A percentile compares a stretch with the other conserved stretches of the same genome.
Evolutionary conservation across 2,329 filamentous ascomycete genomes (phyloP).

Genomic region (Fusarium veterinarium): DNA sequence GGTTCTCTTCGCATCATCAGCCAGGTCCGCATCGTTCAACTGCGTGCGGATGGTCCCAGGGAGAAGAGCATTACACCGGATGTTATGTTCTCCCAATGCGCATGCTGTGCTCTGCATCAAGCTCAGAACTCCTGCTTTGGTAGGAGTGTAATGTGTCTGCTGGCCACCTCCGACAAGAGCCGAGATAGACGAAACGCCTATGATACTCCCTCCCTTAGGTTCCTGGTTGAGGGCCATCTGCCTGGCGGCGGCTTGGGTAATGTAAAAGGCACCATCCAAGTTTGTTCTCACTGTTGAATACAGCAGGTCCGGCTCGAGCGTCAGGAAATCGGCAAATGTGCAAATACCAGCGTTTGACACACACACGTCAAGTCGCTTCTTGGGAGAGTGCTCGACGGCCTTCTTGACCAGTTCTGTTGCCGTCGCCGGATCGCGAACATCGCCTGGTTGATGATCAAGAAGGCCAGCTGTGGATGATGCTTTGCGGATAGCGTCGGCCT

Average conservation of each 20-base stretch:
- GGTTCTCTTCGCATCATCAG: conserved; percentile 83
- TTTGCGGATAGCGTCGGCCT: conserved; percentile 60
- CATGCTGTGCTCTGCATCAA: conserved; percentile 88
- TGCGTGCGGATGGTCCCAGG: conserved; percentile 87
- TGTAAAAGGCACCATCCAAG: conserved; percentile 88
- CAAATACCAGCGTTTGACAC: conserved; percentile 92
- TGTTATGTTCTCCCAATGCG: conserved; percentile 78
- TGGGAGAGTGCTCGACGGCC: conserved; percentile 66
- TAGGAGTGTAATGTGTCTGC: conserved; percentile 89
- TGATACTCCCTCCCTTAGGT: conserved; percentile 81
- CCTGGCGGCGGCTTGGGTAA: conserved; percentile 83
- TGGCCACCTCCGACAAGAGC: conserved; percentile 81
- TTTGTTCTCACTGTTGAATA: conserved; percentile 80
- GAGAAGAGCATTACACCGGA: conserved; percentile 85
- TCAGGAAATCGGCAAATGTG: conserved; percentile 87
- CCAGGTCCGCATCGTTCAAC: conserved; percentile 84
- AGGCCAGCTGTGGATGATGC: conserved; percentile 59
- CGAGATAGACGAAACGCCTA: conserved; percentile 78
- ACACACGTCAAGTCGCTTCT: conserved; percentile 76
- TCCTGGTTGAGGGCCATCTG: conserved; percentile 77
- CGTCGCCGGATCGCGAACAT: conserved; percentile 80
- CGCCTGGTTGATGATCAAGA: conserved; percentile 78
- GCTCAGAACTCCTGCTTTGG: conserved; percentile 83
- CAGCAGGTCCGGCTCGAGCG: conserved; percentile 77
- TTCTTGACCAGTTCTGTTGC: conserved; percentile 74